Evolutionary conservation across 2,329 filamentous ascomycete species (phyloP), one percentile per base, ranked within the genome.

Genomic region (Lecanicillium sp.): DNA sequence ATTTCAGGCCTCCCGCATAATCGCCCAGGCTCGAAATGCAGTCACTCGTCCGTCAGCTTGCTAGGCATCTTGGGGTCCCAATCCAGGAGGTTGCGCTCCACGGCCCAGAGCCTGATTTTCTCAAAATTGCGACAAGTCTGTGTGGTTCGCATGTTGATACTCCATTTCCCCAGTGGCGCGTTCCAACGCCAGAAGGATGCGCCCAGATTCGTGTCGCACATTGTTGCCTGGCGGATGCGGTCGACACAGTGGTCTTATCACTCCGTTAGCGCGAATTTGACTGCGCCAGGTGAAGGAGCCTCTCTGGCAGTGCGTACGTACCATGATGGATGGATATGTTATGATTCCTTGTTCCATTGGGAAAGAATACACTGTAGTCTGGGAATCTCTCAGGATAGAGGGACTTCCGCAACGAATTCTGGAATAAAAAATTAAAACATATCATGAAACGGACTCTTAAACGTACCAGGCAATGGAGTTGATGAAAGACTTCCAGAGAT

Each of bases 381-480:
- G 38, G 38, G 10, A 40, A 40, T 29, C 38, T 4, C 26, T 40
- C 38, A 6, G 38, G 38, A 40, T 40, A 40, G 5, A 40, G 21
- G 8, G 38, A 40, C 19, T 29, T 26, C 5, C 38, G 38, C 23
- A 40, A 3, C 17, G 38, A 15, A 19, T 40, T 40, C 38, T 40
- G n/a, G 19, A 27, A 23, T 26, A 10, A n/a, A 7, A 15, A 24
- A 2, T 17, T 7, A 19, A n/a, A n/a, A n/a, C n/a, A n/a, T n/a
- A n/a, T n/a, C n/a, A n/a, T n/a, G n/a, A n/a, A n/a, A n/a, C 21
- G 4, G 14, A 23, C 12, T 10, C 3, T 40, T n/a, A 3, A 7
- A 39, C 41, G n/a, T 32, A 49, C 47, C 10, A 49, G 32, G 33
- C 40, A 49, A 24, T 49, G 47, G 4, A 49, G 33, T 19, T 49